Percentiles rank a stretch among this genome's conserved stretches.
Conservation (phyloP, 2,329 filamentous ascomycete species). For the Parafenestella ontariensis region DNA sequence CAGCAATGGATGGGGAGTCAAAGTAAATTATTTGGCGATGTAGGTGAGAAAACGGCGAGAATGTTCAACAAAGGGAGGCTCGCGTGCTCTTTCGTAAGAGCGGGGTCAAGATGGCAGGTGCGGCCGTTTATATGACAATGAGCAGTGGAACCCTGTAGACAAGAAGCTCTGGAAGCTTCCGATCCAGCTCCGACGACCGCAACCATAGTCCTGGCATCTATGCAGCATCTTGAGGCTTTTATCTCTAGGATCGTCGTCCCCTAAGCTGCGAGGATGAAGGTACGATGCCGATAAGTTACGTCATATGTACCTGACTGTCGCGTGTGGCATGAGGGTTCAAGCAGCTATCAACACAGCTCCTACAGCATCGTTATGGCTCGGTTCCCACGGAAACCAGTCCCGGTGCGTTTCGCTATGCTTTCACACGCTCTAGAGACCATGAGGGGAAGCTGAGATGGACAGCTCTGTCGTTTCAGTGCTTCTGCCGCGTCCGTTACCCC, state of each 20-base stretch:
- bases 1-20: constrained; percentile 10
- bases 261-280: constrained; percentile 7
- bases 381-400: background rate
- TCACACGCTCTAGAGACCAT: background rate
- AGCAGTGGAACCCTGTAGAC: constrained; percentile 3
- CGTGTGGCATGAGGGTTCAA: constrained; percentile 7
- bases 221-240: constrained; percentile 5
- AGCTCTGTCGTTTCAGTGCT: background rate
- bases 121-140: constrained; percentile 19
- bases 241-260: constrained; percentile 10
- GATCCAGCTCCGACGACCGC: constrained; percentile 6
- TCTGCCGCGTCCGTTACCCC: constrained; percentile 7
- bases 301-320: constrained; percentile 23
- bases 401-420: background rate
- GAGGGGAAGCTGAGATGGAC: background rate
- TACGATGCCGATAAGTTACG: constrained; percentile 9
- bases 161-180: constrained; percentile 18
- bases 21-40: constrained; percentile 5
- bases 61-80: constrained; percentile 22
- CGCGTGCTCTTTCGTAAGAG: constrained; percentile 21
- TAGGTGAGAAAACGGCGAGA: constrained; percentile 20
- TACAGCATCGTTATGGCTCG: background rate
- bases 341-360: background rate
- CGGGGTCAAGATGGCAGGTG: constrained; percentile 19
- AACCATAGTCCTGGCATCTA: constrained; percentile 3